Conservation (phyloP, 148 eudicot genomes). For the Rhododendron ovatum region DNA sequence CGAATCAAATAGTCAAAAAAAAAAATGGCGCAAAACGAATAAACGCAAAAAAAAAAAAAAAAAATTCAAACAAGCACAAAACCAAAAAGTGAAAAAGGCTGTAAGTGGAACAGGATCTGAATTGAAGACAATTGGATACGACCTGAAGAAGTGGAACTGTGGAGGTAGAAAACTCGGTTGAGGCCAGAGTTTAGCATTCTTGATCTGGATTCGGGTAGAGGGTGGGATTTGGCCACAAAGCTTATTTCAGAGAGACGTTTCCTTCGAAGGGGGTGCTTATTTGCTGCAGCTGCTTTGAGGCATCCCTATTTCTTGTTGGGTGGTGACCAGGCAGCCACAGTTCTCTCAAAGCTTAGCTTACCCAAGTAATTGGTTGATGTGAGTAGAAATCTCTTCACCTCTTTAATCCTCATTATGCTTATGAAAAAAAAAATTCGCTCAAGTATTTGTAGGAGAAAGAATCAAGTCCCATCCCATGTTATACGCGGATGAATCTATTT, state of each 20-base stretch:
- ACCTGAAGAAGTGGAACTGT: constrained; percentile 57
- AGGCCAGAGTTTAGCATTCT: constrained; percentile 82
- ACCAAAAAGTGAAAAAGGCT: too few relatives aligned
- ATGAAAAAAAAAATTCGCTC: too few relatives aligned
- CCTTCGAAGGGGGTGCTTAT: constrained; percentile 70
- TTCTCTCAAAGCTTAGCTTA: constrained; percentile 81
- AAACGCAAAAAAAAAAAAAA: too few relatives aligned
- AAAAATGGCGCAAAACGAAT: too few relatives aligned
- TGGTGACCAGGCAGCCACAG: constrained; percentile 92
- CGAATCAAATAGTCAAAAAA: too few relatives aligned
- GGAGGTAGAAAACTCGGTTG: constrained; percentile 74
- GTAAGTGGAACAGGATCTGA: too few relatives aligned
- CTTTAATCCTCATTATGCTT: not conserved
- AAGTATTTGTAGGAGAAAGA: not conserved
- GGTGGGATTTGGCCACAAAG: constrained; percentile 89
- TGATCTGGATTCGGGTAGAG: constrained; percentile 86
- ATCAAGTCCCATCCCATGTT: not conserved
- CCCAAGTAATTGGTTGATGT: too few relatives aligned
- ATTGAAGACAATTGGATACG: constrained; percentile 58
- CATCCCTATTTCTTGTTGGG: constrained; percentile 97
- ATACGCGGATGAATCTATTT: not conserved
- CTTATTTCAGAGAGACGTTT: constrained; percentile 82
- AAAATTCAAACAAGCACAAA: too few relatives aligned
- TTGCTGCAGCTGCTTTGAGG: constrained; percentile 90
- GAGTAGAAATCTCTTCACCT: not conserved